Percentiles rank a stretch among this genome's conserved stretches.
Evolutionary conservation across 805 yeast genomes (phyloP).

Genomic region (Lipomyces lipofer): DNA sequence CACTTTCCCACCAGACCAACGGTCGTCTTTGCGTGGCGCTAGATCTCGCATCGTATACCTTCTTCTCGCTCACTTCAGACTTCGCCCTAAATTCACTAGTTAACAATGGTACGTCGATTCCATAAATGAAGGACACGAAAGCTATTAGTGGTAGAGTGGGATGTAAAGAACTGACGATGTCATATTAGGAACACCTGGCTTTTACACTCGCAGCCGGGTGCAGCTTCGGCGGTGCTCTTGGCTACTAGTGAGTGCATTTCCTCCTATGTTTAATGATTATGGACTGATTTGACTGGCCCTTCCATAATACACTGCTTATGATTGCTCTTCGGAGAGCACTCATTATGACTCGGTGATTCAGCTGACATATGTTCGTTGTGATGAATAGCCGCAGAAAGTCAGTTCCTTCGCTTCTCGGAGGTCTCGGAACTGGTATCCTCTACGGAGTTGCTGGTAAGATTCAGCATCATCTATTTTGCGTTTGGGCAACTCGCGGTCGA

Average conservation of each 20-base stretch:
- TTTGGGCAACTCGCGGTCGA: conserved; percentile 53
- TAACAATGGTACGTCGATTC: too few relatives aligned
- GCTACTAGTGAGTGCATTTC: conserved; percentile 49
- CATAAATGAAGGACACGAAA: too few relatives aligned
- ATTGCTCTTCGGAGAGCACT: too few relatives aligned
- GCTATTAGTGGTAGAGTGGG: too few relatives aligned
- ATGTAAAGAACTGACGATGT: too few relatives aligned
- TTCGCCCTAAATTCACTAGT: too few relatives aligned
- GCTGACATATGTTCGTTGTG: not conserved
- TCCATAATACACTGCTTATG: too few relatives aligned
- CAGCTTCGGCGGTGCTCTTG: conserved; percentile 69
- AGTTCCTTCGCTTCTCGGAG: conserved; percentile 78
- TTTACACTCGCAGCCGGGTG: conserved; percentile 68
- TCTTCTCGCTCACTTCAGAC: too few relatives aligned
- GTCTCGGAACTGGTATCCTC: conserved; percentile 47
- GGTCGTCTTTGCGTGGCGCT: too few relatives aligned
- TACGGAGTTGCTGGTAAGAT: conserved; percentile 40
- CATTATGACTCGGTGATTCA: not conserved
- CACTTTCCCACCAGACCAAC: too few relatives aligned
- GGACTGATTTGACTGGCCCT: not conserved
- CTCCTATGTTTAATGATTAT: not conserved
- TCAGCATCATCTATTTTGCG: conserved; percentile 47
- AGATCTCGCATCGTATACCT: too few relatives aligned
- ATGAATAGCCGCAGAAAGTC: conserved; percentile 58
- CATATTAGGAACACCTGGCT: conserved; percentile 71